These are phyloP conservation scores for Phialophora macrospora DNA, from an alignment of 2,329 filamentous ascomycete genomes.

Conservation along the genomic window DNA sequence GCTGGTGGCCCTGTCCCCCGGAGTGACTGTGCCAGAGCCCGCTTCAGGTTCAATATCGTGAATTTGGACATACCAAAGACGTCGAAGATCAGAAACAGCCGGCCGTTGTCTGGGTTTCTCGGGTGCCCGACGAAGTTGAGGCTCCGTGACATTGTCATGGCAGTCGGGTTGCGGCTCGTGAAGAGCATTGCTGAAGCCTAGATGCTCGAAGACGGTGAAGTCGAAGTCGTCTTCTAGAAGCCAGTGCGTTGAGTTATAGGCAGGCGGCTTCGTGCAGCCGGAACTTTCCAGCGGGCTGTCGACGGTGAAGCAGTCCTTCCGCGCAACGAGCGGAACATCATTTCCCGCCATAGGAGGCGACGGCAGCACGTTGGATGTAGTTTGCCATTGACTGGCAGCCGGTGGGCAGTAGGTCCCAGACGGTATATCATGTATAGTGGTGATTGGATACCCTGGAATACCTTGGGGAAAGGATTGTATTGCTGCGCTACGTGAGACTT, in stretches of 20 bases:
- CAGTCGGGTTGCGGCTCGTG: neutral
- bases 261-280: conserved; percentile 1
- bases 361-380: neutral
- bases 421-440: neutral
- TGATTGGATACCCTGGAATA: neutral
- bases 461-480: neutral
- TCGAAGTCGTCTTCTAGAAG: conserved; percentile 28
- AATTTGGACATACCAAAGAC: conserved; percentile 22
- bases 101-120: conserved; percentile 2
- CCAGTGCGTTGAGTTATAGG: conserved; percentile 20
- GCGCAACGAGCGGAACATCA: neutral
- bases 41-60: conserved; percentile 9
- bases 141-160: neutral
- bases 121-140: neutral
- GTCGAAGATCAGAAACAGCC: conserved; percentile 19
- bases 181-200: neutral
- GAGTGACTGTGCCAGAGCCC: conserved; percentile 17
- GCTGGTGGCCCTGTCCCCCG: neutral
- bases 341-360: neutral
- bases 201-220: conserved; percentile 20
- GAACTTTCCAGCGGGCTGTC: neutral
- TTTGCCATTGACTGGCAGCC: neutral
- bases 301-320: neutral
- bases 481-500: neutral
- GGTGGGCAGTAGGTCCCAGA: neutral